Evolutionary conservation across 768 basidiomycete genomes (phyloP), one percentile per base, ranked within the genome.

Genomic region (Hygrocybe coccinea): DNA sequence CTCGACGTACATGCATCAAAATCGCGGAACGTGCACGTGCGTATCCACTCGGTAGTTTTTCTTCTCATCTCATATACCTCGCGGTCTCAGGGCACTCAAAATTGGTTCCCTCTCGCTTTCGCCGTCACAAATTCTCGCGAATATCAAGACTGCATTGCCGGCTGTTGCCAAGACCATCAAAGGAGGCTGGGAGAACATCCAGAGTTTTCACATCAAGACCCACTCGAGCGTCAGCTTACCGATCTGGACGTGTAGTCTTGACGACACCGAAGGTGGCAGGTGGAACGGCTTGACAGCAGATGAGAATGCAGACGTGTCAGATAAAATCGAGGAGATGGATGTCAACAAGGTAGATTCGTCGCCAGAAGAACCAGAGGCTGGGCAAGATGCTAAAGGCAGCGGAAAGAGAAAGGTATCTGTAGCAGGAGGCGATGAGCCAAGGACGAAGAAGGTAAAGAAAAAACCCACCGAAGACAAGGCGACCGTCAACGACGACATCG

Each of bases 1-100:
- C 3, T 93, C 94, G 10, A 95, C 95, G 2, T 97, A 97, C 70
- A 90, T 97, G 86, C 89, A 94, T 69, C 90, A 94, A 71, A 92
- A 94, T 54, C 84, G 83, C 60, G 97, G 97, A 11, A 97, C 93
- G 5, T 91, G 89, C 81, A 84, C 86, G 91, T 95, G 74, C 50
- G 92, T 81, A 29, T 19, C n/a, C 22, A 17, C 38, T 21, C 39
- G 45, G 8, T 11, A 34, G 22, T 34, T 15, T 44, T n/a, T 21
- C 29, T 35, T 29, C 22, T 17, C 37, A n/a, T 5, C 43, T 52
- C 9, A 38, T 48, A 49, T 36, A 39, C 38, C 17, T 9, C 29
- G 24, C 47, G 45, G 11, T 47, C 9, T 38, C 25, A 95, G 92
- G 24, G 86, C 94, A 29, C 81, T 97, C 59, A 94, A 94, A 73